phyloP scores from a whole-genome alignment of 1,284 basidiomycete species.

The Ustilago shanxiensis region DNA sequence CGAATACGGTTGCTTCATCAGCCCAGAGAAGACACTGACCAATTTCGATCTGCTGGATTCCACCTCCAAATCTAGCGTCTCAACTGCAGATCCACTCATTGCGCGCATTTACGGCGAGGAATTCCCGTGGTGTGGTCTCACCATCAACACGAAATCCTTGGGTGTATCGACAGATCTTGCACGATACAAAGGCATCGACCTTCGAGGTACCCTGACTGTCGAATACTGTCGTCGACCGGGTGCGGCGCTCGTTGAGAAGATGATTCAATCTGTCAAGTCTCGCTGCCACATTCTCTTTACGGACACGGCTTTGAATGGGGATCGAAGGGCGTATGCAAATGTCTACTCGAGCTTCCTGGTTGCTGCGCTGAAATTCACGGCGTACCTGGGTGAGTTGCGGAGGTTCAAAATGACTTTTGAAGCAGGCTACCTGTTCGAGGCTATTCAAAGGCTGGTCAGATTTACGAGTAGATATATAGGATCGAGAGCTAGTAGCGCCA shows the following conservation, averaged over 20 bases:
- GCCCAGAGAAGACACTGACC: slow-evolving; percentile 86
- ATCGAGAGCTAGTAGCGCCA: slow-evolving; percentile 20
- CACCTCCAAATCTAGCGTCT: slow-evolving; percentile 5
- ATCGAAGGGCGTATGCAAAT: slow-evolving; percentile 79
- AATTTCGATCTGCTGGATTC: slow-evolving; percentile 84
- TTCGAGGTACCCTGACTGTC: slow-evolving; percentile 70
- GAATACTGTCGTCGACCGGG: slow-evolving; percentile 62
- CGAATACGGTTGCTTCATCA: slow-evolving; percentile 92
- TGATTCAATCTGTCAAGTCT: slow-evolving; percentile 57
- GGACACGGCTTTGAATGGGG: slow-evolving; percentile 80
- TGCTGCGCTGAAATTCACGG: slow-evolving; percentile 87
- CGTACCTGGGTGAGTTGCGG: slow-evolving; percentile 78
- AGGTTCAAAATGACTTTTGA: slow-evolving; percentile 69
- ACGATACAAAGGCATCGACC: slow-evolving; percentile 51
- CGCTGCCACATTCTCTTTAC: slow-evolving; percentile 79
- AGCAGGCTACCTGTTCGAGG: slow-evolving; percentile 21
- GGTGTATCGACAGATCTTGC: slow-evolving; percentile 58
- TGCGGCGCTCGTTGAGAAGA: slow-evolving; percentile 58
- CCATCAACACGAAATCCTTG: slow-evolving; percentile 53
- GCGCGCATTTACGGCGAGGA: slow-evolving; percentile 54
- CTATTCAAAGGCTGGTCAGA: slow-evolving; percentile 33
- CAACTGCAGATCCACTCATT: slow-evolving; percentile 36
- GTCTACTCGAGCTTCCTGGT: slow-evolving; percentile 88
- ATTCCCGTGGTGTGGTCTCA: slow-evolving; percentile 68
- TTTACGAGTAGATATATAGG: slow-evolving; percentile 40